phyloP scores from a whole-genome alignment of 108 stramenopile species.

The Nitzschia sp. region DNA sequence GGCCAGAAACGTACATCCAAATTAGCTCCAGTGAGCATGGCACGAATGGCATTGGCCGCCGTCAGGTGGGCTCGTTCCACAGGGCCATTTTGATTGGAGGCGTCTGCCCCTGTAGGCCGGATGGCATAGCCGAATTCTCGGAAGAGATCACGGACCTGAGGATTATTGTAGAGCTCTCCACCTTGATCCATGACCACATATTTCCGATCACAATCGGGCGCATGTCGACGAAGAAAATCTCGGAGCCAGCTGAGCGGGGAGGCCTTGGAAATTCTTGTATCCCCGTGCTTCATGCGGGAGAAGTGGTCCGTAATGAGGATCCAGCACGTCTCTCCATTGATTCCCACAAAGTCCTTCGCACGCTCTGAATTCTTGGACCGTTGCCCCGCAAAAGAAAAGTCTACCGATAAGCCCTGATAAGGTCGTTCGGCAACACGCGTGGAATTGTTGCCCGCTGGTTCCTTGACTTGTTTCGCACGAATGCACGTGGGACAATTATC shows the following conservation, averaged over 20 bases:
- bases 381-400: constrained; percentile 4
- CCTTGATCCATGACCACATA: constrained; percentile 31
- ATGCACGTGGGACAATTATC: constrained; percentile 34
- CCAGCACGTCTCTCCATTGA: no score
- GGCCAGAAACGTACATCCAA: no score
- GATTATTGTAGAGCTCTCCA: constrained; percentile 29
- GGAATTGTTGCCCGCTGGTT: constrained; percentile 17
- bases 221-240: constrained; percentile 5
- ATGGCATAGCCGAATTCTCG: constrained; percentile 3
- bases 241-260: constrained; percentile 4
- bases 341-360: constrained; percentile 11
- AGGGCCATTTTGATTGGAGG: no score
- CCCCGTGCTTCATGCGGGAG: no score
- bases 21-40: constrained; percentile 31
- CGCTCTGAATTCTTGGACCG: constrained; percentile 16
- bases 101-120: constrained; percentile 29
- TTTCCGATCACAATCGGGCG: not conserved
- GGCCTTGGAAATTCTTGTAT: constrained; percentile 17
- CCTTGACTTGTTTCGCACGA: constrained; percentile 32
- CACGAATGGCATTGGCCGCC: constrained; percentile 22
- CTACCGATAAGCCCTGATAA: constrained; percentile 17
- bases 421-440: constrained; percentile 7
- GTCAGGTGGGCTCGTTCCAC: no score
- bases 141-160: constrained; percentile 11
- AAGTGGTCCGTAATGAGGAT: no score